These are phyloP conservation scores for Crithidia bombi DNA, from an alignment of 208 protist genomes.

Conservation along the genomic window DNA sequence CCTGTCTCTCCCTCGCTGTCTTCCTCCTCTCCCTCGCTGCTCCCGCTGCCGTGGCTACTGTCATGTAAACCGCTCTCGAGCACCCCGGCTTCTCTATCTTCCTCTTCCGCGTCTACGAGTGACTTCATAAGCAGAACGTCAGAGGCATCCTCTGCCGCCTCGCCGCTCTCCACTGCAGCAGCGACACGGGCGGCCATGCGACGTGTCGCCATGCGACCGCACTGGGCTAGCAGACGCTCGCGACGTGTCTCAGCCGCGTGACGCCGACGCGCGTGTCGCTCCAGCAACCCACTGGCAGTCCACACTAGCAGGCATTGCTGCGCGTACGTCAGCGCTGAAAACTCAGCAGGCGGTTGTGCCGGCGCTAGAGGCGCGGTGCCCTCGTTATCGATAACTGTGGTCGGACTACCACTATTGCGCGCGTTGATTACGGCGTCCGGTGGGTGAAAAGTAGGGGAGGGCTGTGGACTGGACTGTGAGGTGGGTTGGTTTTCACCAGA, in stretches of 20 bases:
- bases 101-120: not conserved
- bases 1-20: not conserved
- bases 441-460: not conserved
- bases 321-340: constrained; percentile 59
- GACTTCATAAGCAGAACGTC: not conserved
- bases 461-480: not conserved
- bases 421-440: no score
- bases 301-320: constrained; percentile 81
- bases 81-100: not conserved
- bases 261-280: constrained; percentile 23
- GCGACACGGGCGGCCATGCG: constrained; percentile 43
- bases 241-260: constrained; percentile 19
- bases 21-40: constrained; percentile 1
- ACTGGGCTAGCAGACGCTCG: constrained; percentile 24
- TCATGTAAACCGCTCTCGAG: not conserved
- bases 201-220: constrained; percentile 44
- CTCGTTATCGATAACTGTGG: not conserved
- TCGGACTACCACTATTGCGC: not conserved
- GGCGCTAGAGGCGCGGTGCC: not conserved
- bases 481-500: not conserved
- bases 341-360: constrained; percentile 12
- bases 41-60: not conserved
- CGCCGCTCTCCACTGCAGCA: constrained; percentile 11
- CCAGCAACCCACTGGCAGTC: constrained; percentile 57
- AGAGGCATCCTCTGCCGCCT: not conserved